Evolutionary conservation across 306 rosid species (phyloP), one percentile per base, ranked within the genome.

Genomic region (Dryas alaskensis): DNA sequence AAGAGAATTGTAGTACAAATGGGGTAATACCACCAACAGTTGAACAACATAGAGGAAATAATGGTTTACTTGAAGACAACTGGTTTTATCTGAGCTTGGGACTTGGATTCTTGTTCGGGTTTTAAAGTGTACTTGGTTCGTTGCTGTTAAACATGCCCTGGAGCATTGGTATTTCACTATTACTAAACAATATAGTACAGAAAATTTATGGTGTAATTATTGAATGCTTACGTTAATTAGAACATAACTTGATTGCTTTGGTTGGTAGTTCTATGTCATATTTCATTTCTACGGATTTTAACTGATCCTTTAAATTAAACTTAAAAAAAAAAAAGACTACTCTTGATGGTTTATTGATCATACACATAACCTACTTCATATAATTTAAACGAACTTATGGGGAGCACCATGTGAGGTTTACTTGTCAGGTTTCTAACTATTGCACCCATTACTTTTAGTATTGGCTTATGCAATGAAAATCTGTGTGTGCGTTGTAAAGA

Each of bases 61-160:
- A 22, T 22, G 22, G 60, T 54, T 54, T 57, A 17, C 48, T 77
- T 9, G 51, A 73, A 3, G 52, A 73, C 8, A 0, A 17, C 16
- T 44, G 66, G 64, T 54, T 71, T 27, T 72, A 46, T 60, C 4
- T 70, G 63, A 65, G 81, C 22, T n/a, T 54, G 76, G 81, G 81
- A 47, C 47, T 78, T 10, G 73, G 77, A 25, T 72, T 71, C 10
- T 13, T 44, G 6, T n/a, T 63, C 6, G 60, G 77, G 3, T 78
- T 78, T 22, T 78, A 73, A 73, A 19, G 12, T 14, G 58, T 72
- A 10, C 19, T 61, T 6, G 68, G 69, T 61, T 39, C 60, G 0
- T 49, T 48, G 11, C 37, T 73, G 4, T 2, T 61, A 7, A 73
- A 61, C 14, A 5, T 49, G 61, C 48, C 69, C 13, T 73, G 77